Evolutionary conservation across 2,329 filamentous ascomycete genomes (phyloP).

Genomic region (Chrysoporthe austroafricana): DNA sequence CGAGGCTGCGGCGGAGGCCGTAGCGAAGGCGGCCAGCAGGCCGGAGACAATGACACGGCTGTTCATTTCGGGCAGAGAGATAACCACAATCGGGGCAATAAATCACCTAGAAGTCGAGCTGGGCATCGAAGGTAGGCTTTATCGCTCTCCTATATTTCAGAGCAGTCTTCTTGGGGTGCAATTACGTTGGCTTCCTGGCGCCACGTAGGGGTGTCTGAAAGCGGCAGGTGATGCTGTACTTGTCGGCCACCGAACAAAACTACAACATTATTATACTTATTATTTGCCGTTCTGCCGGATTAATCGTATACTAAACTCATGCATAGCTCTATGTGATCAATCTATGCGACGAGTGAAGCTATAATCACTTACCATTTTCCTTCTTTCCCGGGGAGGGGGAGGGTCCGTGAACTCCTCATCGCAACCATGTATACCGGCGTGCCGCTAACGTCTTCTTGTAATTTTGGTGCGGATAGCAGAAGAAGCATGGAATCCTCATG

Average conservation of each 20-base stretch:
- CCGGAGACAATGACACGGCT: neutral
- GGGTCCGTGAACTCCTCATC: no score
- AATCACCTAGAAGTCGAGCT: neutral
- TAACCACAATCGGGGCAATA: neutral
- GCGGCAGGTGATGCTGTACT: neutral
- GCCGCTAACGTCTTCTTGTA: neutral
- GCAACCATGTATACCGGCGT: neutral
- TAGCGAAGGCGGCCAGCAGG: neutral
- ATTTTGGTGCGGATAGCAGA: neutral
- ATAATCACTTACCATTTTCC: neutral
- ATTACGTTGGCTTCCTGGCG: neutral
- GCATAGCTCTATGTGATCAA: neutral
- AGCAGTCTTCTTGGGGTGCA: neutral
- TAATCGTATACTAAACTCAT: neutral
- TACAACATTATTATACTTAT: neutral
- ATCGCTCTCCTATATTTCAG: neutral
- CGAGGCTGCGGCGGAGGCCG: conserved; percentile 2
- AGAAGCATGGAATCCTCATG: no score
- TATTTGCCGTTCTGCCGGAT: neutral
- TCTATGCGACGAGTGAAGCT: neutral
- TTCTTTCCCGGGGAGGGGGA: neutral
- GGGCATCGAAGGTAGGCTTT: neutral
- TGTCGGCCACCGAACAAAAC: conserved; percentile 5
- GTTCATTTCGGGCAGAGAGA: neutral
- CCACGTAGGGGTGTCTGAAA: neutral